Evolutionary conservation across 441 rosid genomes (phyloP).

Genomic region (Pelargonium cotyledonis): DNA sequence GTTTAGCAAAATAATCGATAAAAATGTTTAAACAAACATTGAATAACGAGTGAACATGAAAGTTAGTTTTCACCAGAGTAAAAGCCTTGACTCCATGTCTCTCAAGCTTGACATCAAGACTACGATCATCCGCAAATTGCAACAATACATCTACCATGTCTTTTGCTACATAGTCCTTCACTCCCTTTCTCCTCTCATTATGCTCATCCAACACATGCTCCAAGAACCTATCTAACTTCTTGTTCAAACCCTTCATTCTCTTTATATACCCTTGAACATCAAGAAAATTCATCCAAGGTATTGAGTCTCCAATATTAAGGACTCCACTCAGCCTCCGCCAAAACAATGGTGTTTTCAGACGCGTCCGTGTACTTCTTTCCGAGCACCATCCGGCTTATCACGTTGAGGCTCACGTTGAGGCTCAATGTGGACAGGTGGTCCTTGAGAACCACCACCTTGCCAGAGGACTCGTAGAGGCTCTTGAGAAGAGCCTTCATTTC

Average conservation of each 20-base stretch:
- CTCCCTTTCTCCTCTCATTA: not conserved
- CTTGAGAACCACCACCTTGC: slow-evolving; percentile 21
- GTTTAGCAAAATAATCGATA: no score
- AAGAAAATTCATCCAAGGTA: slow-evolving; percentile 32
- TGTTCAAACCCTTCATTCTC: slow-evolving; percentile 27
- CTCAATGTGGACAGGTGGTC: slow-evolving; percentile 23
- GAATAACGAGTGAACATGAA: no score
- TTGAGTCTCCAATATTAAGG: slow-evolving; percentile 34
- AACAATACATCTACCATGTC: slow-evolving; percentile 36
- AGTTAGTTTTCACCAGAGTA: slow-evolving; percentile 15
- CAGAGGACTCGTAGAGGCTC: no score
- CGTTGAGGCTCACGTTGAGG: slow-evolving; percentile 24
- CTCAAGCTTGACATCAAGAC: slow-evolving; percentile 22
- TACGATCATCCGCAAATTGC: slow-evolving; percentile 30
- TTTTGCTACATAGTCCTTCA: slow-evolving; percentile 16
- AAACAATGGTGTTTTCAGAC: slow-evolving; percentile 7
- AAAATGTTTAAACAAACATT: no score
- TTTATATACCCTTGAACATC: slow-evolving; percentile 31
- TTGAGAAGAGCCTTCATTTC: no score
- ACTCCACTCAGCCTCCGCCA: slow-evolving; percentile 29
- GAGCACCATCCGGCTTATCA: slow-evolving; percentile 29
- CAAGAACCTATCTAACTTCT: slow-evolving; percentile 22
- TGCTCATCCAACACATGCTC: slow-evolving; percentile 15
- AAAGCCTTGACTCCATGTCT: slow-evolving; percentile 25
- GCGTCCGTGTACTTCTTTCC: slow-evolving; percentile 28